Evolutionary conservation across 371 early-diverging fungal genomes (phyloP).

Genomic region (Funneliformis caledonium): DNA sequence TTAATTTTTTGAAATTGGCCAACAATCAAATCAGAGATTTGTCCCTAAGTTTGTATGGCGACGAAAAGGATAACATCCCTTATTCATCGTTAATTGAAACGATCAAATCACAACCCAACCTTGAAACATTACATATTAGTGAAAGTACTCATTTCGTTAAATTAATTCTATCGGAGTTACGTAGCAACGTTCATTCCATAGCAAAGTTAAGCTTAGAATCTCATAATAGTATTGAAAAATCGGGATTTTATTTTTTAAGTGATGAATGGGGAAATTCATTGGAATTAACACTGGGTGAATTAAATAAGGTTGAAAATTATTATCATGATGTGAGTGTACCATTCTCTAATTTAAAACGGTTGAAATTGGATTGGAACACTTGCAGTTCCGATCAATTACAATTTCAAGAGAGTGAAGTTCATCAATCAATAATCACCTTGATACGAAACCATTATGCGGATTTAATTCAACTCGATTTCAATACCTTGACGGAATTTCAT

Average conservation of each 20-base stretch:
- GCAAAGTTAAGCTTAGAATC: neutral
- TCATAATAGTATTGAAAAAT: neutral
- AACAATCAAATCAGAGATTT: neutral
- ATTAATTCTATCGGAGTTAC: neutral
- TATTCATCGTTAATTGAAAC: neutral
- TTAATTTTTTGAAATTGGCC: neutral
- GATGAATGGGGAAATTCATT: neutral
- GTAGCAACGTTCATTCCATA: neutral
- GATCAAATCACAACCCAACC: neutral
- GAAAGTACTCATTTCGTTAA: neutral
- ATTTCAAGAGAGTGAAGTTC: neutral
- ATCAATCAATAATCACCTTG: neutral
- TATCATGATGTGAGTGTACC: neutral
- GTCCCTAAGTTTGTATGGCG: neutral
- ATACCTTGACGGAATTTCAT: neutral
- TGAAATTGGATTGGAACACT: neutral
- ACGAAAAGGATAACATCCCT: neutral
- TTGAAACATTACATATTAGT: neutral
- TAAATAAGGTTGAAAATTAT: neutral
- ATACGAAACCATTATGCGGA: neutral
- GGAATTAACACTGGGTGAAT: neutral
- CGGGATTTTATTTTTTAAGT: neutral
- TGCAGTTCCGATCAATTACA: neutral
- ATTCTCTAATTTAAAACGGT: neutral
- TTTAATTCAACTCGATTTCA: neutral